Evolutionary conservation across 139 green algal genomes (phyloP).

Genomic region (Chlamydomonas schloesseri): DNA sequence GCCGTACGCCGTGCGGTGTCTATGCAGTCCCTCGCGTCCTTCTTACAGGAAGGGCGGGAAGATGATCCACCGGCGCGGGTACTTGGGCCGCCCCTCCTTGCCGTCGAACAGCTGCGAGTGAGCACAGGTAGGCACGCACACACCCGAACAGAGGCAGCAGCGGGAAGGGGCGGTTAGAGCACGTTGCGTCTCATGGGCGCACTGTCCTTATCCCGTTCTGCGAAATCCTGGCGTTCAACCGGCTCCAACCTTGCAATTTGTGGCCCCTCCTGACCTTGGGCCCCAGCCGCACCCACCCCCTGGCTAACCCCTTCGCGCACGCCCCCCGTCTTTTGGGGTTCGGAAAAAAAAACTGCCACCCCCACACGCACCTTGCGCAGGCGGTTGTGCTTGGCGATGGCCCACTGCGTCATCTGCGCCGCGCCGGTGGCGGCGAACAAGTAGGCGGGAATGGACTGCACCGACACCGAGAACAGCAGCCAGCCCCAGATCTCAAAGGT

Average conservation of each 20-base stretch:
- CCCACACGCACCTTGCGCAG: constrained; percentile 81
- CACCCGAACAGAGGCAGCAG: not conserved
- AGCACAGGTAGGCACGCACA: not conserved
- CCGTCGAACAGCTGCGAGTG: constrained; percentile 91
- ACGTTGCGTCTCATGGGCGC: too few species aligned
- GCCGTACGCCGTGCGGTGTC: too few species aligned
- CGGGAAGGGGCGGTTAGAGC: not conserved
- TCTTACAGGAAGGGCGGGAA: constrained; percentile 91
- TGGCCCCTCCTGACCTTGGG: not conserved
- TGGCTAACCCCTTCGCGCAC: not conserved
- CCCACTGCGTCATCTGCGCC: constrained; percentile 92
- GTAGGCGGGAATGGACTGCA: constrained; percentile 80
- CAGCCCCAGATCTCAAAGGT: constrained; percentile 86
- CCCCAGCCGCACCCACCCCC: too few species aligned
- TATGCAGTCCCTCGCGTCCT: too few species aligned
- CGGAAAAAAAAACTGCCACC: too few species aligned
- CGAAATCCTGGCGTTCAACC: too few species aligned
- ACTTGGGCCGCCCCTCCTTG: constrained; percentile 90
- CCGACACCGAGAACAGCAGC: constrained; percentile 90
- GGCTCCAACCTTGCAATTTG: not conserved
- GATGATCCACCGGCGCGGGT: constrained; percentile 93
- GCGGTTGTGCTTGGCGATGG: constrained; percentile 91
- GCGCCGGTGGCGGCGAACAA: constrained; percentile 89
- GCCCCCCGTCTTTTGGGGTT: not conserved
- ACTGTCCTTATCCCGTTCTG: too few species aligned